phyloP scores from a whole-genome alignment of 192 early-diverging fungal species.

The Gonapodya prolifera region DNA sequence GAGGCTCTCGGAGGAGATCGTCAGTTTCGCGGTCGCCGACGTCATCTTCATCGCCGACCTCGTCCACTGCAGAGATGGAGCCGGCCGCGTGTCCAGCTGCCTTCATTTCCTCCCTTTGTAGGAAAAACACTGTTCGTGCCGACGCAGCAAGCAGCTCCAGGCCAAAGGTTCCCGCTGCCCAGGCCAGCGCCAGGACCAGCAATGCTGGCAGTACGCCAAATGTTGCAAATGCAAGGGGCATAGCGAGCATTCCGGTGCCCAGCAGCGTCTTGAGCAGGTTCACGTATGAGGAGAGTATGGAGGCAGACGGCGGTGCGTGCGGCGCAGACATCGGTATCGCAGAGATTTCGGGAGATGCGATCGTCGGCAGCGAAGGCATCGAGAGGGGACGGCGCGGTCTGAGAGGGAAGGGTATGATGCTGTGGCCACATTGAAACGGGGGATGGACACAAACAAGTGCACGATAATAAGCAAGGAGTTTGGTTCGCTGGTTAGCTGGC shows the following conservation, averaged over 20 bases:
- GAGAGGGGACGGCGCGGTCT: too few species aligned
- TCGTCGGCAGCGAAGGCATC: too few species aligned
- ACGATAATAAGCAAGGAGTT: too few species aligned
- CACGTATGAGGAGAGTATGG: conserved; percentile 49
- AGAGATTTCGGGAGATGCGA: too few species aligned
- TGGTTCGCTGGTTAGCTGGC: too few species aligned
- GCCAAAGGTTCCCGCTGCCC: conserved; percentile 59
- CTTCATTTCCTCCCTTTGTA: not conserved
- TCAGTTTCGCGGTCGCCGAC: not conserved
- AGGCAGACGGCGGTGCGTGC: conserved; percentile 53
- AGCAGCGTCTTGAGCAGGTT: conserved; percentile 94
- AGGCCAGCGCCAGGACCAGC: conserved; percentile 67
- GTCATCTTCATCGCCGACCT: not conserved
- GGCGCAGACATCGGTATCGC: too few species aligned
- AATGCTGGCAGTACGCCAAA: conserved; percentile 75
- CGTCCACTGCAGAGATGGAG: not conserved
- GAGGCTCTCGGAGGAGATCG: not conserved
- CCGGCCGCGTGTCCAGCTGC: not conserved
- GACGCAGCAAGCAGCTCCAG: conserved; percentile 68
- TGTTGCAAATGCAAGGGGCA: conserved; percentile 80
- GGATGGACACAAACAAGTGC: too few species aligned
- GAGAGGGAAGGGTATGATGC: too few species aligned
- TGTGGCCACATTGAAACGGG: too few species aligned
- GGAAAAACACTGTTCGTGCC: conserved; percentile 31
- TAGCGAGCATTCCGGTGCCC: conserved; percentile 94